Conservation (phyloP, 345 rosid species). For the Hibiscus trionum region DNA sequence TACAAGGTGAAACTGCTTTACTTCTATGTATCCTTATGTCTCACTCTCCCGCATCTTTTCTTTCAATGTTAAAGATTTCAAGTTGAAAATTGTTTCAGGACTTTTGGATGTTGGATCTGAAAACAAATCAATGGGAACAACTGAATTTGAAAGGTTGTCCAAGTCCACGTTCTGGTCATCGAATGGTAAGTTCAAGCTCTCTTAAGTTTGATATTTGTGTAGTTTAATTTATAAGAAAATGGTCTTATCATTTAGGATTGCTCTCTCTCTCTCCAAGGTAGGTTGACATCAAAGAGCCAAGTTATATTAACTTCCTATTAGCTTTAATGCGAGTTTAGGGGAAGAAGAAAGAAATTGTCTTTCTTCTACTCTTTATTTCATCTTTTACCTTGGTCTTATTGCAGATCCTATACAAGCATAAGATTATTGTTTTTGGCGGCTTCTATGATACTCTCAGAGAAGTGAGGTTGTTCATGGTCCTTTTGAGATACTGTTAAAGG, state of each 20-base stretch:
- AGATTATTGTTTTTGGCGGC: slow-evolving; percentile 90
- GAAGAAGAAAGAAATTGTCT: background rate
- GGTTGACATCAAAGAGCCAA: background rate
- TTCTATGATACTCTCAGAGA: slow-evolving; percentile 97
- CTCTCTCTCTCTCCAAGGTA: background rate
- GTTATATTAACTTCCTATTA: background rate
- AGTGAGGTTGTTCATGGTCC: slow-evolving; percentile 74
- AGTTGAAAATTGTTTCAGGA: slow-evolving; percentile 38
- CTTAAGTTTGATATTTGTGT: background rate
- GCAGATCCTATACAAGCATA: slow-evolving; percentile 94
- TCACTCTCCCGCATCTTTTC: background rate
- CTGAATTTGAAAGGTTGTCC: slow-evolving; percentile 86
- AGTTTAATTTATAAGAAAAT: slow-evolving; percentile 5
- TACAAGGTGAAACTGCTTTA: slow-evolving; percentile 54
- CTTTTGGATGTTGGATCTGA: slow-evolving; percentile 88
- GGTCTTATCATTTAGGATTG: background rate
- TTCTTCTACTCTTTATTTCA: background rate
- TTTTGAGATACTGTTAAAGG: slow-evolving; percentile 2
- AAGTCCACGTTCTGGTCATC: slow-evolving; percentile 86
- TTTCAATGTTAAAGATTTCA: background rate
- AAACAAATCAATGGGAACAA: slow-evolving; percentile 95
- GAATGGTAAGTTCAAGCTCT: slow-evolving; percentile 55
- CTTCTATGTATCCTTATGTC: background rate
- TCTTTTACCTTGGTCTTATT: slow-evolving; percentile 12
- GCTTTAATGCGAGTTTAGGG: background rate